These are phyloP conservation scores for Nevesoporus exiguus DNA, from an alignment of 768 basidiomycete genomes.

Conservation along the genomic window DNA sequence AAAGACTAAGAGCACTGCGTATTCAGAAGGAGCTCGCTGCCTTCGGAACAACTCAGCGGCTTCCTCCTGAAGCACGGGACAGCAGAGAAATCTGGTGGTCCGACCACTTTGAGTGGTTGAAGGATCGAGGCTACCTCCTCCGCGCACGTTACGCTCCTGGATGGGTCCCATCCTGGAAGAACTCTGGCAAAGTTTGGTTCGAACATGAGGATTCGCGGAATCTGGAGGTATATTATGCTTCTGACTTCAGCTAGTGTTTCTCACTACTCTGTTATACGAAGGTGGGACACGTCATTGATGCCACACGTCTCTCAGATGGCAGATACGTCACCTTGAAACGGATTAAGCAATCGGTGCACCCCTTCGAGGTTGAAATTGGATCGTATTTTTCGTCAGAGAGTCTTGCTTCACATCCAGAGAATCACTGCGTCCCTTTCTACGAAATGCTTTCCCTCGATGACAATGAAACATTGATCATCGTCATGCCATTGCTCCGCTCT, in stretches of 20 bases:
- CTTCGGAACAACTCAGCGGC: constrained; percentile 1
- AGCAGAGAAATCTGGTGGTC: constrained; percentile 14
- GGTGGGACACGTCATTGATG: no score
- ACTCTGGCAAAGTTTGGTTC: background rate
- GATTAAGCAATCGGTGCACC: background rate
- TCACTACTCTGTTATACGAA: no score
- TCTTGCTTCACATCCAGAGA: no score
- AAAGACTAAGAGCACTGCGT: background rate
- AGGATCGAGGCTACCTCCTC: constrained; percentile 15
- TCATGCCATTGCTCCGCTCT: background rate
- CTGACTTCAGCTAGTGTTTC: constrained; percentile 5
- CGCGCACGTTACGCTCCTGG: constrained; percentile 19
- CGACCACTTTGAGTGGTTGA: constrained; percentile 9
- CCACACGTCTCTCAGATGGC: background rate
- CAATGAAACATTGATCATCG: background rate
- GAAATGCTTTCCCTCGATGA: background rate
- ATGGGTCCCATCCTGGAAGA: constrained; percentile 16
- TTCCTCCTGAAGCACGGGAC: background rate
- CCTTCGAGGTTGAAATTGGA: background rate
- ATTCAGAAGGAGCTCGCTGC: constrained; percentile 1
- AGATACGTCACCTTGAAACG: background rate
- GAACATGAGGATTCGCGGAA: constrained; percentile 10
- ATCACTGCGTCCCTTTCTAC: background rate
- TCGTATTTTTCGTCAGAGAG: background rate
- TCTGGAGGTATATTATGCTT: constrained; percentile 5